Evolutionary conservation across 805 yeast species (phyloP).

Genomic region (Zygotorulaspora sp.): DNA sequence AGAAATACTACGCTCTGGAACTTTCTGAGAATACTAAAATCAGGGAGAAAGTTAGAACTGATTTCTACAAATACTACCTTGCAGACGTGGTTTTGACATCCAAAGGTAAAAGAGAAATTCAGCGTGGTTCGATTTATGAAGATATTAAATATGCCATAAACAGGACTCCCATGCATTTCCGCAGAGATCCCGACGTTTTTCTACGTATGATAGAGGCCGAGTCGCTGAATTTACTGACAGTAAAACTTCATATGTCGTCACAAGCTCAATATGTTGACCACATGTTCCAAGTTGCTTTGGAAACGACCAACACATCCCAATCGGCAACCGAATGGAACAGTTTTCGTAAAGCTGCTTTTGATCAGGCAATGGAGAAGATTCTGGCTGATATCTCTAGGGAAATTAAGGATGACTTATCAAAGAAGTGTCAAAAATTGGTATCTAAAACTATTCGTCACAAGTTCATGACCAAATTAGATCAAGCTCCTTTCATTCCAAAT

Average conservation of each 20-base stretch:
- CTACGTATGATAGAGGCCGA: conserved; percentile 93
- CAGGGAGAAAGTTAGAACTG: conserved; percentile 62
- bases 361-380: conserved; percentile 61
- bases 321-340: conserved; percentile 76
- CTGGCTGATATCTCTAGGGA: conserved; percentile 64
- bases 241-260: conserved; percentile 50
- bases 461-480: conserved; percentile 72
- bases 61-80: conserved; percentile 58
- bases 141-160: conserved; percentile 89
- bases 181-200: conserved; percentile 71
- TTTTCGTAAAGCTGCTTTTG: conserved; percentile 63
- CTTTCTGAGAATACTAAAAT: conserved; percentile 75
- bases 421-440: conserved; percentile 67
- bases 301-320: conserved; percentile 75
- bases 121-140: conserved; percentile 72
- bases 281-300: conserved; percentile 48
- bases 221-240: conserved; percentile 61
- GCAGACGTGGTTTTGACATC: conserved; percentile 77
- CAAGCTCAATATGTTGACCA: conserved; percentile 42
- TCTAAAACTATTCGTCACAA: conserved; percentile 64
- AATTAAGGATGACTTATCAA: conserved; percentile 76
- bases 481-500: conserved; percentile 86
- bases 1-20: conserved; percentile 73
- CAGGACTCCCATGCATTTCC: conserved; percentile 71
- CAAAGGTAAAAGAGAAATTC: conserved; percentile 74